These are phyloP conservation scores for Malus fusca DNA, from an alignment of 306 rosid species.

Conservation along the genomic window DNA sequence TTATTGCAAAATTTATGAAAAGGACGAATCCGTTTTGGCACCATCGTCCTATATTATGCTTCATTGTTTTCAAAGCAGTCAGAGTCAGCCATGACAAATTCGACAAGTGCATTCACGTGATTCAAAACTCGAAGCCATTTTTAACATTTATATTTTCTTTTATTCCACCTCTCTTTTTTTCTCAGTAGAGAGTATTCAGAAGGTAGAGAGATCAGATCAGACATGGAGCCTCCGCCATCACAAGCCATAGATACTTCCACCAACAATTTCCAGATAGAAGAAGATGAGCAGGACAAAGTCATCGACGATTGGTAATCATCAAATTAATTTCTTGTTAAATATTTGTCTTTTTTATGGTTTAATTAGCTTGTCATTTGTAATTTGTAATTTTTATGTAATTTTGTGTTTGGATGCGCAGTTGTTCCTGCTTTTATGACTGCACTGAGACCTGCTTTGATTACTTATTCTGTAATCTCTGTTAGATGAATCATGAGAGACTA, in stretches of 20 bases:
- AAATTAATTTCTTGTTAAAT: neutral
- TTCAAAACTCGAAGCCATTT: neutral
- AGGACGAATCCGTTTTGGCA: neutral
- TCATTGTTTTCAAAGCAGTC: neutral
- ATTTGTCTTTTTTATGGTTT: neutral
- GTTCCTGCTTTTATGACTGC: conserved; percentile 63
- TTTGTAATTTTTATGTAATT: neutral
- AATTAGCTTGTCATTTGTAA: neutral
- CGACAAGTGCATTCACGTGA: neutral
- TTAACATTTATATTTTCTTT: neutral
- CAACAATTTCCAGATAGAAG: conserved; percentile 18
- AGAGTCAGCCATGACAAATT: neutral
- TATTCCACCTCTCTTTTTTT: neutral
- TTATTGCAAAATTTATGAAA: no score
- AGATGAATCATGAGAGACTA: neutral
- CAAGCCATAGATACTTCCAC: conserved; percentile 51
- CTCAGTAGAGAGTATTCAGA: neutral
- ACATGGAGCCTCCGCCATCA: conserved; percentile 66
- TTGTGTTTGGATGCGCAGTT: conserved; percentile 37
- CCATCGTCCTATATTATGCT: neutral
- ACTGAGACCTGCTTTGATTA: conserved; percentile 37
- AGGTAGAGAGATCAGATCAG: neutral
- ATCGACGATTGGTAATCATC: conserved; percentile 43
- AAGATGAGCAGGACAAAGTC: conserved; percentile 41
- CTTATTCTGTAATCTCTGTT: conserved; percentile 48